Percentiles rank a stretch among this genome's conserved stretches.
Evolutionary conservation across 2,329 filamentous ascomycete genomes (phyloP).

Genomic region (Ophiostoma pallidulum): DNA sequence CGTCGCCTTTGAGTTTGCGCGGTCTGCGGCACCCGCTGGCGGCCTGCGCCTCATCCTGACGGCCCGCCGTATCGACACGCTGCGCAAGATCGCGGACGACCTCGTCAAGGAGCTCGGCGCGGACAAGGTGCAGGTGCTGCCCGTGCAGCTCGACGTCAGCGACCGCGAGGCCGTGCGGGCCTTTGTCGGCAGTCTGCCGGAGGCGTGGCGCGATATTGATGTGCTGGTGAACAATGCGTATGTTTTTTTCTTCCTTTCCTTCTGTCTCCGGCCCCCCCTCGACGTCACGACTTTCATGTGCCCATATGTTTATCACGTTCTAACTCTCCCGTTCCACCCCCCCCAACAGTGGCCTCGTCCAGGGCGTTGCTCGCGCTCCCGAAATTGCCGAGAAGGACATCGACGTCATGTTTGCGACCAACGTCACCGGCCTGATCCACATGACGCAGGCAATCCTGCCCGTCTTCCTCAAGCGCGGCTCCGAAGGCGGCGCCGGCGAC

Average conservation of each 20-base stretch:
- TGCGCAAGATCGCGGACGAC: conserved; percentile 66
- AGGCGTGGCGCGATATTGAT: conserved; percentile 76
- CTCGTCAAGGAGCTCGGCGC: conserved; percentile 72
- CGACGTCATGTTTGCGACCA: conserved; percentile 79
- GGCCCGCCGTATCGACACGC: conserved; percentile 70
- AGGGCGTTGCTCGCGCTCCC: conserved; percentile 76
- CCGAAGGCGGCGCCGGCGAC: conserved; percentile 70
- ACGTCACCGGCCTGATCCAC: conserved; percentile 89
- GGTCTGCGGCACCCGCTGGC: conserved; percentile 56
- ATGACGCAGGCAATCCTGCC: conserved; percentile 88
- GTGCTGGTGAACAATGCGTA: conserved; percentile 95
- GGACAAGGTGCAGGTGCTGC: conserved; percentile 75
- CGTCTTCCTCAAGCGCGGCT: conserved; percentile 62
- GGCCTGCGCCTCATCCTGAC: conserved; percentile 78
- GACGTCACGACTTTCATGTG: no score
- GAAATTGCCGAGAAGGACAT: conserved; percentile 77
- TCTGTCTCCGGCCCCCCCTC: not conserved
- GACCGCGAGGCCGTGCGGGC: conserved; percentile 61
- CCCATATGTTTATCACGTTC: conserved; percentile 61
- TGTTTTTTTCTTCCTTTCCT: conserved; percentile 25
- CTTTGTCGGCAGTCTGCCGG: conserved; percentile 66
- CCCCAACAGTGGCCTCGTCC: conserved; percentile 64
- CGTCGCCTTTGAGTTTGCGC: conserved; percentile 85
- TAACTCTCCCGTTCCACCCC: not conserved
- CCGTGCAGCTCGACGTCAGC: conserved; percentile 81